A percentile compares a stretch with the other conserved stretches of the same genome.
Conservation (phyloP, 75 land plant species). For the Picea sitchensis region DNA sequence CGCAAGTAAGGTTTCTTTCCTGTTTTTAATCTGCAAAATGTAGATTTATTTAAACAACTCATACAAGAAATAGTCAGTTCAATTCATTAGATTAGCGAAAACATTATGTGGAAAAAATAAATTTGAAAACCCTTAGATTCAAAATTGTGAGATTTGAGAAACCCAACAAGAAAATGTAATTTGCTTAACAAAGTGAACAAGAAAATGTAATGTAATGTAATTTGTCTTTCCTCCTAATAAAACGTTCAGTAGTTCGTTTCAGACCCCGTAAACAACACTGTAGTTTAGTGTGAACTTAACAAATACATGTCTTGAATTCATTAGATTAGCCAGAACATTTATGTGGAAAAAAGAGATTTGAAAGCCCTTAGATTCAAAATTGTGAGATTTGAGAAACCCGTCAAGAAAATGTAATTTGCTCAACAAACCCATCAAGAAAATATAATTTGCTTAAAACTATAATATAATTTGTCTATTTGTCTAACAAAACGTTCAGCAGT, state of each 20-base stretch:
- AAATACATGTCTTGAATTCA: background rate
- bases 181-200: too few species aligned
- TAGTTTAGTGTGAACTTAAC: background rate
- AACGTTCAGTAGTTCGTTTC: background rate
- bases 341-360: too few species aligned
- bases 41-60: background rate
- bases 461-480: background rate
- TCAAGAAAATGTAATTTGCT: too few species aligned
- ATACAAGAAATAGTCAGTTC: too few species aligned
- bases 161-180: too few species aligned
- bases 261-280: background rate
- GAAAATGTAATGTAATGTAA: too few species aligned
- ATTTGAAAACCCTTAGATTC: background rate
- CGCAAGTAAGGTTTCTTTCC: constrained; percentile 30
- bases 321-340: too few species aligned
- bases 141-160: constrained; percentile 1
- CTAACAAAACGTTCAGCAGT: background rate
- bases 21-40: background rate
- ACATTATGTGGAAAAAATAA: too few species aligned
- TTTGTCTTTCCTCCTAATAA: background rate
- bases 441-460: too few species aligned
- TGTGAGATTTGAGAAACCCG: background rate
- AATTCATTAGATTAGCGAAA: too few species aligned
- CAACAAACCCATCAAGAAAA: too few species aligned
- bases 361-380: background rate